phyloP scores from a whole-genome alignment of 2,329 filamentous ascomycete genomes.

The Neonectria punicea region DNA sequence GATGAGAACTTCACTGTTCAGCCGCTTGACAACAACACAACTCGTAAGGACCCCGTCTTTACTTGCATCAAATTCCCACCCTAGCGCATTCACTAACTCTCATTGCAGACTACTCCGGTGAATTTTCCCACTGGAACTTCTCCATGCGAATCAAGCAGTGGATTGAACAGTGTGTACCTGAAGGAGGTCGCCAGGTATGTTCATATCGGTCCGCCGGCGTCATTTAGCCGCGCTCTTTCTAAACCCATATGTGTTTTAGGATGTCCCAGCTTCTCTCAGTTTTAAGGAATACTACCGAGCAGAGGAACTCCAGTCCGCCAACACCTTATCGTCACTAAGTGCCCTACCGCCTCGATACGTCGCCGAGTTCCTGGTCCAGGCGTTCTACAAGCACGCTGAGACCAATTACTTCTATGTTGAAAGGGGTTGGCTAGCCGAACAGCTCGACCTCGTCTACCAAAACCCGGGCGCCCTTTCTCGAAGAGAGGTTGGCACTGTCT shows the following conservation, averaged over 20 bases:
- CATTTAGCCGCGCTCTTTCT: conserved; percentile 4
- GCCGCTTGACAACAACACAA: conserved; percentile 53
- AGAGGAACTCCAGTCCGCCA: conserved; percentile 56
- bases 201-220: not conserved
- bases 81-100: conserved; percentile 20
- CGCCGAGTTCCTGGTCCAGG: conserved; percentile 57
- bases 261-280: conserved; percentile 42
- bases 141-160: conserved; percentile 62
- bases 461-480: conserved; percentile 50
- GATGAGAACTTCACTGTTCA: conserved; percentile 55
- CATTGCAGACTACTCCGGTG: conserved; percentile 59
- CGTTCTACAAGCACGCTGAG: conserved; percentile 60
- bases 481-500: conserved; percentile 54
- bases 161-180: conserved; percentile 54
- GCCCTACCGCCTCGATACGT: conserved; percentile 58
- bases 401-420: conserved; percentile 62
- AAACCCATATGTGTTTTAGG: conserved; percentile 28
- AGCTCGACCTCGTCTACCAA: conserved; percentile 55
- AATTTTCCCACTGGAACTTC: conserved; percentile 65
- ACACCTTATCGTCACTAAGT: conserved; percentile 51
- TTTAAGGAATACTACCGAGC: conserved; percentile 57
- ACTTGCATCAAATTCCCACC: conserved; percentile 1
- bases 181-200: conserved; percentile 42
- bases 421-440: conserved; percentile 53
- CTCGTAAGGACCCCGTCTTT: conserved; percentile 46